Conservation (phyloP, 208 protist species). For the Borovskyia barvae region DNA sequence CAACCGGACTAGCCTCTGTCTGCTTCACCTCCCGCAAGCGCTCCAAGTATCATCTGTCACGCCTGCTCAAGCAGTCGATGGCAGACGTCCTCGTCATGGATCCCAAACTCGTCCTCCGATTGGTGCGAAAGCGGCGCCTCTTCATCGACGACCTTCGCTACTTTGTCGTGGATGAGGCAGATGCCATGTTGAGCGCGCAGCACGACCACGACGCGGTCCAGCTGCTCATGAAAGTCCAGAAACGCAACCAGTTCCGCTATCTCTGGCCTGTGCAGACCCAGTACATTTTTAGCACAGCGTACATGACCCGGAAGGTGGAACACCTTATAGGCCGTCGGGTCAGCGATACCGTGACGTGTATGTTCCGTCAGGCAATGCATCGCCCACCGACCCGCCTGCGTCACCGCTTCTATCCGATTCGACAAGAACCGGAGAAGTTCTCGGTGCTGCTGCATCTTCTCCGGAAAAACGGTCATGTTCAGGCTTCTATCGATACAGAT, state of each 20-base stretch:
- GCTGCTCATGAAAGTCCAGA: conserved; percentile 72
- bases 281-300: conserved; percentile 70
- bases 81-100: conserved; percentile 83
- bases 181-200: conserved; percentile 66
- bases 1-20: conserved; percentile 55
- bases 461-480: conserved; percentile 56
- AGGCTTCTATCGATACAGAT: conserved; percentile 46
- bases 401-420: conserved; percentile 70
- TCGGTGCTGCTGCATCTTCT: conserved; percentile 61
- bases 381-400: conserved; percentile 37
- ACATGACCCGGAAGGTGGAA: conserved; percentile 78
- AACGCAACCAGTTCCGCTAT: conserved; percentile 73
- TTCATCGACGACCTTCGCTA: conserved; percentile 89
- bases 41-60: conserved; percentile 61
- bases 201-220: conserved; percentile 82
- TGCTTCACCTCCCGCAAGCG: conserved; percentile 70
- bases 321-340: conserved; percentile 61
- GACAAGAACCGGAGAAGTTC: conserved; percentile 64
- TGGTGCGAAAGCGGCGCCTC: conserved; percentile 64
- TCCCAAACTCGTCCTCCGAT: conserved; percentile 65
- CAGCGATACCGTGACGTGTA: conserved; percentile 47
- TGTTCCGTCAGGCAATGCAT: conserved; percentile 69
- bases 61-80: conserved; percentile 55
- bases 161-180: conserved; percentile 84
- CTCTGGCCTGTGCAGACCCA: conserved; percentile 87